phyloP scores from a whole-genome alignment of 192 early-diverging fungal genomes.

The Coemansia sp. region DNA sequence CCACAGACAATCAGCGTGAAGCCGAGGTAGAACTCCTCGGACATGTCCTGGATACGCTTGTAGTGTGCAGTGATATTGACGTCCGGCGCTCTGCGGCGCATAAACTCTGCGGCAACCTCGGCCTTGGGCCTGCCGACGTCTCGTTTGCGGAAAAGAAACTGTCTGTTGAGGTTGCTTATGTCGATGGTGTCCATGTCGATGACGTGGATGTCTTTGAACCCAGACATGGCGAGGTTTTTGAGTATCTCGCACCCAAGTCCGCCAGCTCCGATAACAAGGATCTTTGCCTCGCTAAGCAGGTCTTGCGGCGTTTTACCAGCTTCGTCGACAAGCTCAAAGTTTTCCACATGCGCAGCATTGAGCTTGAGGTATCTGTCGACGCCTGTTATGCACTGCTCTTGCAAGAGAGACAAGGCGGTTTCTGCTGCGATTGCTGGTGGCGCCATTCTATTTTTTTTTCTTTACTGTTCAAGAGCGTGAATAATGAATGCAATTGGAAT shows the following conservation, averaged over 20 bases:
- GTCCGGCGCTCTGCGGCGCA: constrained; percentile 68
- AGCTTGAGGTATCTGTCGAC: constrained; percentile 45
- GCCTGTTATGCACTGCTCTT: constrained; percentile 22
- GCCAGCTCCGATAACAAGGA: constrained; percentile 84
- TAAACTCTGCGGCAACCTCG: constrained; percentile 74
- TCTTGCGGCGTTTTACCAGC: constrained; percentile 49
- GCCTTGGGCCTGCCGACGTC: constrained; percentile 84
- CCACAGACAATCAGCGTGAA: constrained; percentile 92
- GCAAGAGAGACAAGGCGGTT: background rate
- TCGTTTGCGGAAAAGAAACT: constrained; percentile 77
- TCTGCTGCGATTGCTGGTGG: constrained; percentile 7
- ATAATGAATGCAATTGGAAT: constrained; percentile 6
- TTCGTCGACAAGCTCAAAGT: constrained; percentile 55
- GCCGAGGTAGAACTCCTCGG: constrained; percentile 87
- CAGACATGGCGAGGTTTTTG: constrained; percentile 79
- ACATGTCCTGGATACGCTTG: constrained; percentile 96
- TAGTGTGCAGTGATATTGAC: constrained; percentile 76
- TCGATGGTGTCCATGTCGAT: constrained; percentile 93
- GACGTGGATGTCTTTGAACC: constrained; percentile 79
- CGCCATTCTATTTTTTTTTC: constrained; percentile 4
- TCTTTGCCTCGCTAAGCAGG: constrained; percentile 60
- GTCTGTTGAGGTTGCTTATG: constrained; percentile 80
- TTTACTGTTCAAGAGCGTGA: background rate
- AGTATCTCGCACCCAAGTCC: constrained; percentile 85
- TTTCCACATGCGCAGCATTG: constrained; percentile 47